Percentiles rank a stretch among this genome's conserved stretches.
Evolutionary conservation across 1,139 yeast genomes (phyloP).

Genomic region (Magnusiomyces sp.): DNA sequence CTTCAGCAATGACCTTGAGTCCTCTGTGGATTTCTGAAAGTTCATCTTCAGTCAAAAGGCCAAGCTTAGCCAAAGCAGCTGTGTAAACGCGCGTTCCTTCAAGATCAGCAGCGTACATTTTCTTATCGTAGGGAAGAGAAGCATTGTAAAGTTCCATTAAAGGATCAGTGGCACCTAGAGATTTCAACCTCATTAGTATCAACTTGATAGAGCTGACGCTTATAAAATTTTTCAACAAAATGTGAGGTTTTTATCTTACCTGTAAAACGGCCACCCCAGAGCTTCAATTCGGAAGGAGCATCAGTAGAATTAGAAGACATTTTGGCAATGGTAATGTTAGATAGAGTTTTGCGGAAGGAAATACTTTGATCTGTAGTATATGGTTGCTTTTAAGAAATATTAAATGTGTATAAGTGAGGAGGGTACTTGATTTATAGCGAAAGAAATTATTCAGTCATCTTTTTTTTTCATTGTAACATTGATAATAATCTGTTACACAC

Average conservation of each 20-base stretch:
- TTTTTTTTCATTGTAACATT: background rate
- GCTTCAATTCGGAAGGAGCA: conserved; percentile 39
- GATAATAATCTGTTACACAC: too few species aligned
- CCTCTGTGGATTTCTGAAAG: conserved; percentile 75
- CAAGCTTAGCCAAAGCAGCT: conserved; percentile 70
- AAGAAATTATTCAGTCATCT: too few species aligned
- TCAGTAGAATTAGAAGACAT: conserved; percentile 8
- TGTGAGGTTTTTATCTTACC: conserved; percentile 27
- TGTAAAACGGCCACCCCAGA: conserved; percentile 99
- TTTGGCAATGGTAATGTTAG: background rate
- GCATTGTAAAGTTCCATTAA: conserved; percentile 96
- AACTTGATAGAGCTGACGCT: background rate
- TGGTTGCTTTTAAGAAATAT: background rate
- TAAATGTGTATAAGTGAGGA: background rate
- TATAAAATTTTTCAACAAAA: background rate
- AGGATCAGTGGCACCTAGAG: conserved; percentile 68
- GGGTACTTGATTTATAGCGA: background rate
- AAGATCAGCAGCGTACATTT: conserved; percentile 88
- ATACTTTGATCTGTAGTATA: background rate
- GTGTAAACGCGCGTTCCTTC: conserved; percentile 94
- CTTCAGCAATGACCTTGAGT: conserved; percentile 55
- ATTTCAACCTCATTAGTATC: background rate
- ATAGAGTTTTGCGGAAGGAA: too few species aligned
- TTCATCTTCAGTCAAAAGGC: conserved; percentile 64
- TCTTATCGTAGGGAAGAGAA: conserved; percentile 89